These are phyloP conservation scores for Plantago rigida DNA, from an alignment of 305 asterid species.

Conservation along the genomic window DNA sequence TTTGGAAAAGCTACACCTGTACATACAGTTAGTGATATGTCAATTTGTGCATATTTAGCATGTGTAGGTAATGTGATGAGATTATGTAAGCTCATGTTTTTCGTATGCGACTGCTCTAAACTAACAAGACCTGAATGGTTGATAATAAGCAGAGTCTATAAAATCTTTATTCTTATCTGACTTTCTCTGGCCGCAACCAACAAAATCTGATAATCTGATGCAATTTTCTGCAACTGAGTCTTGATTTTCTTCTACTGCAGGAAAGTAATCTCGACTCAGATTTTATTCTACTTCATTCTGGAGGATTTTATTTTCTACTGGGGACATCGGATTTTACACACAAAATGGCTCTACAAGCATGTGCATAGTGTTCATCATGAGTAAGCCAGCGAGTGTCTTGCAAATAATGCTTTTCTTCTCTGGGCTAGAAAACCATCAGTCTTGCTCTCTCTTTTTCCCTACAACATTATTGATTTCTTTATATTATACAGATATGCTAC, in stretches of 20 bases:
- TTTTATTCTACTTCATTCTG: slow-evolving; percentile 76
- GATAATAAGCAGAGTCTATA: background rate
- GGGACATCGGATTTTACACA: slow-evolving; percentile 90
- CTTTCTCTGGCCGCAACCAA: slow-evolving; percentile 10
- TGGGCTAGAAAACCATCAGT: background rate
- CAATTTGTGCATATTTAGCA: slow-evolving; percentile 9
- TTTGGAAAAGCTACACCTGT: slow-evolving; percentile 2
- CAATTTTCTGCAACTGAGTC: slow-evolving; percentile 12
- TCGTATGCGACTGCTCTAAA: background rate
- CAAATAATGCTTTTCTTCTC: slow-evolving; percentile 3
- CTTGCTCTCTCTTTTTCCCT: slow-evolving; percentile 4
- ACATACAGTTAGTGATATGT: slow-evolving; percentile 1
- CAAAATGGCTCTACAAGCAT: slow-evolving; percentile 98
- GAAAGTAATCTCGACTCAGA: slow-evolving; percentile 76
- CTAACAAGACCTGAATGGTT: background rate
- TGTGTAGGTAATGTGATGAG: slow-evolving; percentile 11
- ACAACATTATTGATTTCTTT: slow-evolving; percentile 16
- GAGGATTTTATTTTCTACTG: slow-evolving; percentile 93
- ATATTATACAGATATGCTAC: slow-evolving; percentile 61
- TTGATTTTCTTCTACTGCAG: slow-evolving; percentile 40
- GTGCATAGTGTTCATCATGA: slow-evolving; percentile 98
- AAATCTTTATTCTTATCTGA: slow-evolving; percentile 13
- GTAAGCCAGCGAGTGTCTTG: slow-evolving; percentile 40
- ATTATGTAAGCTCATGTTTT: background rate
- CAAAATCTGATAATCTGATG: slow-evolving; percentile 1